phyloP scores from a whole-genome alignment of 441 rosid genomes.

The Pelargonium cotyledonis region DNA sequence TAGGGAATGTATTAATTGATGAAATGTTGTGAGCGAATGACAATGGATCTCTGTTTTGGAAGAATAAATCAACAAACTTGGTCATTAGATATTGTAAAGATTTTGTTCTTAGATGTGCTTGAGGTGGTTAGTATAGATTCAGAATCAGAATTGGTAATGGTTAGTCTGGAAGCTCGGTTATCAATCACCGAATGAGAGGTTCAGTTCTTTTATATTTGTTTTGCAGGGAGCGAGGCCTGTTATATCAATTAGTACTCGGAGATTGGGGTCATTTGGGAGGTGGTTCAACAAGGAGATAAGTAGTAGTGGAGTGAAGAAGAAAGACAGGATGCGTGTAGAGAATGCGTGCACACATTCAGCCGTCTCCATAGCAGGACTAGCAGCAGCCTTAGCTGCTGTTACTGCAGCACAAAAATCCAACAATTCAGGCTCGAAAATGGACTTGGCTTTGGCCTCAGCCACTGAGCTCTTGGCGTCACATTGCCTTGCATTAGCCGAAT shows the following conservation, averaged over 20 bases:
- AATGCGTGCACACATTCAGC: slow-evolving; percentile 74
- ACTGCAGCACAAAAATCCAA: slow-evolving; percentile 39
- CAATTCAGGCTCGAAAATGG: slow-evolving; percentile 52
- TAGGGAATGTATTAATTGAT: too few relatives aligned
- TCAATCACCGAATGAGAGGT: neutral
- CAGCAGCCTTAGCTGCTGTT: slow-evolving; percentile 77
- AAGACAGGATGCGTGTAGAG: slow-evolving; percentile 72
- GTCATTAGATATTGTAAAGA: too few relatives aligned
- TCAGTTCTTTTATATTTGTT: neutral
- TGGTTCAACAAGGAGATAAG: slow-evolving; percentile 71
- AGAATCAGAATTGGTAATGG: neutral
- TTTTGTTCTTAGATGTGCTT: too few relatives aligned
- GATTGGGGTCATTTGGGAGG: slow-evolving; percentile 59
- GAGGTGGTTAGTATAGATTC: neutral
- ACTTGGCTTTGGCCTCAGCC: slow-evolving; percentile 70
- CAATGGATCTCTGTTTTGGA: too few relatives aligned
- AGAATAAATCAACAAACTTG: too few relatives aligned
- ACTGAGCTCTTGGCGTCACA: slow-evolving; percentile 85
- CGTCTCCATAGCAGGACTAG: slow-evolving; percentile 76
- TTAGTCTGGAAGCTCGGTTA: too few relatives aligned
- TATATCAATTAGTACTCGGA: slow-evolving; percentile 39
- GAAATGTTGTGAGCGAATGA: too few relatives aligned
- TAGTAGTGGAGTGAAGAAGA: slow-evolving; percentile 45
- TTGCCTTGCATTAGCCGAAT: slow-evolving; percentile 79
- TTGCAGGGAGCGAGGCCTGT: slow-evolving; percentile 49